Conservation (phyloP, 2,329 filamentous ascomycete species). For the Lachnum nothofagi region DNA sequence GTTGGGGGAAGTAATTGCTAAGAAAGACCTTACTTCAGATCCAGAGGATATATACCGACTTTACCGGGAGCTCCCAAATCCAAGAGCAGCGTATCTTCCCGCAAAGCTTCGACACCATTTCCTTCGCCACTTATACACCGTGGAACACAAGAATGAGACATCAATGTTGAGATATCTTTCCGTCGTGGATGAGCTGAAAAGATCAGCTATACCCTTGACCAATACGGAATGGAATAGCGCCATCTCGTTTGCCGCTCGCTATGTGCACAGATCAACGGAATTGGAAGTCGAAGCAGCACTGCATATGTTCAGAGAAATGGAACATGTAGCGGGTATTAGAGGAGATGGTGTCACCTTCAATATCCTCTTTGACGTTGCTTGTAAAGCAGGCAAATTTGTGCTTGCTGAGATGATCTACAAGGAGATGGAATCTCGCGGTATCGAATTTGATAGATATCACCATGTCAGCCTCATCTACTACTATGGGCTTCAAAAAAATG, state of each 20-base stretch:
- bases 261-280: slow-evolving; percentile 54
- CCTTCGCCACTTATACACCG: slow-evolving; percentile 28
- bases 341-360: slow-evolving; percentile 83
- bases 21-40: slow-evolving; percentile 16
- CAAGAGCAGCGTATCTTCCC: slow-evolving; percentile 31
- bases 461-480: slow-evolving; percentile 79
- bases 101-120: slow-evolving; percentile 27
- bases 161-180: slow-evolving; percentile 78
- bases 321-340: slow-evolving; percentile 59
- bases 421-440: slow-evolving; percentile 68
- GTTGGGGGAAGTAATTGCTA: slow-evolving; percentile 19
- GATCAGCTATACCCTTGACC: slow-evolving; percentile 63
- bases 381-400: slow-evolving; percentile 76
- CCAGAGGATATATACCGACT: slow-evolving; percentile 31
- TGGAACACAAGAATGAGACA: slow-evolving; percentile 36
- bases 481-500: slow-evolving; percentile 69
- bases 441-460: slow-evolving; percentile 71
- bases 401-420: slow-evolving; percentile 79
- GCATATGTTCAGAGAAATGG: slow-evolving; percentile 85
- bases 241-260: slow-evolving; percentile 71
- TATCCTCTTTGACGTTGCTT: slow-evolving; percentile 81
- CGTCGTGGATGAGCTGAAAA: slow-evolving; percentile 76
- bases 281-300: slow-evolving; percentile 64
- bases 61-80: slow-evolving; percentile 34
- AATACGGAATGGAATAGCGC: slow-evolving; percentile 76